Conservation (phyloP, 1,139 yeast genomes). For the Nakaseomyces uthaithaninus region DNA sequence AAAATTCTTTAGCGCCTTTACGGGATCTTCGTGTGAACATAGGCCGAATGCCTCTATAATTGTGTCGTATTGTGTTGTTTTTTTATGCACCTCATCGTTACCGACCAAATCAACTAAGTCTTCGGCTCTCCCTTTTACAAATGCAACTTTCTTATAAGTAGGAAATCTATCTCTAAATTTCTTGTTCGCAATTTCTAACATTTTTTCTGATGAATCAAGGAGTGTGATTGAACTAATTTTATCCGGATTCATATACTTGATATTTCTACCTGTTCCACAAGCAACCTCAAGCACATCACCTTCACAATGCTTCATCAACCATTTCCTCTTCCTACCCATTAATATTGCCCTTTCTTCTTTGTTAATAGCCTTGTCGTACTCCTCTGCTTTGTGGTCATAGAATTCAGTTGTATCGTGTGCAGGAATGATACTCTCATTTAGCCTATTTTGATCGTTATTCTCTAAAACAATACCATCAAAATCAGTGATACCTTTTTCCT, state of each 20-base stretch:
- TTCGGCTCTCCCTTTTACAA: constrained; percentile 89
- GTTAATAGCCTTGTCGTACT: constrained; percentile 74
- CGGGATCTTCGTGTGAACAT: constrained; percentile 94
- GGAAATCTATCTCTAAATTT: constrained; percentile 67
- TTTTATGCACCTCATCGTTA: constrained; percentile 13
- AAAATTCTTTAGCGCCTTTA: constrained; percentile 69
- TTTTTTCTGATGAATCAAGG: constrained; percentile 71
- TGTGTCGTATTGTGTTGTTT: constrained; percentile 60
- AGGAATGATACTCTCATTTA: constrained; percentile 45
- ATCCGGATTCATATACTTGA: constrained; percentile 59
- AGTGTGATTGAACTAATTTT: constrained; percentile 67
- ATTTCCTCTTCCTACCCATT: constrained; percentile 74
- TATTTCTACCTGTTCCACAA: constrained; percentile 93
- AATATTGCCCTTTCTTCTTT: constrained; percentile 80
- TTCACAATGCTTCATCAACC: constrained; percentile 67
- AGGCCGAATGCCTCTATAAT: constrained; percentile 89
- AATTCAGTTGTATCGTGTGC: constrained; percentile 78
- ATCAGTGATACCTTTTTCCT: constrained; percentile 37
- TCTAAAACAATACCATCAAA: constrained; percentile 40
- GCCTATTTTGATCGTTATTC: constrained; percentile 44
- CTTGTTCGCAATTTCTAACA: constrained; percentile 75
- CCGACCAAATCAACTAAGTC: constrained; percentile 55
- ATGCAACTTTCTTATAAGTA: constrained; percentile 61
- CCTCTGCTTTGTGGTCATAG: constrained; percentile 69
- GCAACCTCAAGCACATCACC: constrained; percentile 94